These are phyloP conservation scores for Phialophora expanda DNA, from an alignment of 2,329 filamentous ascomycete species.

Conservation along the genomic window DNA sequence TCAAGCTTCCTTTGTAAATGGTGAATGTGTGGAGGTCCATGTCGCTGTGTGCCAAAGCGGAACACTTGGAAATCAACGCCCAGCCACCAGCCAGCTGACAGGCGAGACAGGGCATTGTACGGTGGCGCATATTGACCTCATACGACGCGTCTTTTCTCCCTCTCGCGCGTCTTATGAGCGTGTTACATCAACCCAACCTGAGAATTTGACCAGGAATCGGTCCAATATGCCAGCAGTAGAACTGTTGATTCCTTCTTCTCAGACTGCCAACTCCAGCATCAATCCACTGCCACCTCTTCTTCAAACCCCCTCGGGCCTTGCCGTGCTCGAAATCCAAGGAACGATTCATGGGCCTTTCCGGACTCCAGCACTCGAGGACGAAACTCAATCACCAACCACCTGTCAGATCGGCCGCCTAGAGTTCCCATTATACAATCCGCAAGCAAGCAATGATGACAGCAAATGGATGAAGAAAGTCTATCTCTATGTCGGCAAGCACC, in stretches of 20 bases:
- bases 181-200: neutral
- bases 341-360: conserved; percentile 74
- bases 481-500: conserved; percentile 85
- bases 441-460: conserved; percentile 58
- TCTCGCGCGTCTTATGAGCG: neutral
- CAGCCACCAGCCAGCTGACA: neutral
- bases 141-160: neutral
- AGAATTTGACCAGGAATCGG: neutral
- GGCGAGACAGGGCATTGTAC: neutral
- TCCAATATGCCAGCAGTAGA: conserved; percentile 51
- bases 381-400: conserved; percentile 41
- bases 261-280: conserved; percentile 21
- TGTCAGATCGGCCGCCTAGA: conserved; percentile 73
- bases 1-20: neutral
- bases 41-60: neutral
- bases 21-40: neutral
- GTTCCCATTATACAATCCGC: conserved; percentile 73
- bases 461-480: conserved; percentile 91
- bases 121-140: neutral
- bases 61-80: neutral
- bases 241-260: conserved; percentile 44
- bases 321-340: conserved; percentile 90
- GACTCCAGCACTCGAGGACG: conserved; percentile 33
- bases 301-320: conserved; percentile 86
- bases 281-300: conserved; percentile 79